Evolutionary conservation across 2,329 filamentous ascomycete genomes (phyloP).

Genomic region (Tolypocladium cylindrosporum): DNA sequence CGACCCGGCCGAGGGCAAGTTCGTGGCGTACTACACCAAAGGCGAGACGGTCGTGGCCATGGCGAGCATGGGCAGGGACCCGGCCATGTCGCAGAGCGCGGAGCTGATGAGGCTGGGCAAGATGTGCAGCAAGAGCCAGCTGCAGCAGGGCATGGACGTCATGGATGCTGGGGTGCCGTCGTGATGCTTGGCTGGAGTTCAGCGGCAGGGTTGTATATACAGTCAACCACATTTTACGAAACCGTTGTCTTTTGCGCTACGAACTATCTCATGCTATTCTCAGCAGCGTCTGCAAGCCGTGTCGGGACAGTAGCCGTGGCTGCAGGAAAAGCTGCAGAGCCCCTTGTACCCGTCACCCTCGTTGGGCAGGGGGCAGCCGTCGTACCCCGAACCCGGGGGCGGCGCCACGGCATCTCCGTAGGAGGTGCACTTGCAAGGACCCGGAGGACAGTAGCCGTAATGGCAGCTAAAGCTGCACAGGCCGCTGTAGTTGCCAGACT

Average conservation of each 20-base stretch:
- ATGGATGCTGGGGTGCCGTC: slow-evolving; percentile 22
- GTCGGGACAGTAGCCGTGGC: slow-evolving; percentile 34
- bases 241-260: too few relatives aligned
- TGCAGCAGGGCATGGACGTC: slow-evolving; percentile 52
- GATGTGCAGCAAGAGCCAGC: slow-evolving; percentile 74
- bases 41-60: slow-evolving; percentile 83
- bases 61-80: slow-evolving; percentile 84
- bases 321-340: slow-evolving; percentile 35
- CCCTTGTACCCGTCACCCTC: slow-evolving; percentile 27
- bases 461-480: slow-evolving; percentile 23
- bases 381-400: slow-evolving; percentile 12
- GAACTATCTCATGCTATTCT: neutral
- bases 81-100: slow-evolving; percentile 70
- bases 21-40: slow-evolving; percentile 80
- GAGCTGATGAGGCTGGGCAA: slow-evolving; percentile 75
- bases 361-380: slow-evolving; percentile 22
- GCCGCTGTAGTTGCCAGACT: slow-evolving; percentile 20
- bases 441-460: slow-evolving; percentile 22
- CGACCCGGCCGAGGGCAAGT: slow-evolving; percentile 66
- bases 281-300: slow-evolving; percentile 15
- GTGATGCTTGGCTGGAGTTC: neutral
- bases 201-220: neutral
- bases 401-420: slow-evolving; percentile 18
- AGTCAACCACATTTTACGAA: too few relatives aligned
- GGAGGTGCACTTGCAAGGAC: slow-evolving; percentile 20